Percentiles rank a stretch among this genome's conserved stretches.
Conservation (phyloP, 1,284 basidiomycete species). For the Cryptococcus sp. region DNA sequence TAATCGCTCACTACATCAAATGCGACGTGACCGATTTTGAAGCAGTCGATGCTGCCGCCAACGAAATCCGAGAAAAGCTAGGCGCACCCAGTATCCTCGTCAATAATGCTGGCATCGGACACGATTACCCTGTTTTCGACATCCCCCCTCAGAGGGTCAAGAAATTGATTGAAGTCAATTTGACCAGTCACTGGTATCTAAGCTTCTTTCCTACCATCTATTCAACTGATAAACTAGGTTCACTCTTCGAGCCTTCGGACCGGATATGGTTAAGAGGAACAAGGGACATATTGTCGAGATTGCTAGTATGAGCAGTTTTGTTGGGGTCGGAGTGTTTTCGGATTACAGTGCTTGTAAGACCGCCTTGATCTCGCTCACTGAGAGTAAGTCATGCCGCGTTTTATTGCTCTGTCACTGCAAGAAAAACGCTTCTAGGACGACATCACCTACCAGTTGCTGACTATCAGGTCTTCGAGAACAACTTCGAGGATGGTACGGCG, state of each 20-base stretch:
- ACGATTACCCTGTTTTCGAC: conserved; percentile 9
- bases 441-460: too few species aligned
- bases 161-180: conserved; percentile 10
- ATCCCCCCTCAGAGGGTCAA: conserved; percentile 4
- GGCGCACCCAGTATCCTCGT: conserved; percentile 8
- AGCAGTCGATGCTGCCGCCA: conserved; percentile 1
- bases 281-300: conserved; percentile 14
- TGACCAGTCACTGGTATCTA: conserved; percentile 10
- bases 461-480: conserved; percentile 3
- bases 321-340: conserved; percentile 4
- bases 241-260: conserved; percentile 6
- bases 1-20: conserved; percentile 3
- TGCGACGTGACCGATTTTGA: conserved; percentile 8
- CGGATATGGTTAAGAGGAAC: conserved; percentile 10
- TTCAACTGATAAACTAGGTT: not conserved
- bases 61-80: conserved; percentile 5
- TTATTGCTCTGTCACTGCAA: too few species aligned
- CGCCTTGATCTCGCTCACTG: conserved; percentile 7
- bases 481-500: conserved; percentile 3
- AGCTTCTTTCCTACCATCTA: not conserved
- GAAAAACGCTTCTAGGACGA: too few species aligned
- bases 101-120: conserved; percentile 12
- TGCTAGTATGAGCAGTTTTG: conserved; percentile 10
- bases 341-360: conserved; percentile 9
- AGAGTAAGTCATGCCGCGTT: conserved; percentile 3